These are phyloP conservation scores for Lathyrus sativus DNA, from an alignment of 306 rosid species.

Conservation along the genomic window DNA sequence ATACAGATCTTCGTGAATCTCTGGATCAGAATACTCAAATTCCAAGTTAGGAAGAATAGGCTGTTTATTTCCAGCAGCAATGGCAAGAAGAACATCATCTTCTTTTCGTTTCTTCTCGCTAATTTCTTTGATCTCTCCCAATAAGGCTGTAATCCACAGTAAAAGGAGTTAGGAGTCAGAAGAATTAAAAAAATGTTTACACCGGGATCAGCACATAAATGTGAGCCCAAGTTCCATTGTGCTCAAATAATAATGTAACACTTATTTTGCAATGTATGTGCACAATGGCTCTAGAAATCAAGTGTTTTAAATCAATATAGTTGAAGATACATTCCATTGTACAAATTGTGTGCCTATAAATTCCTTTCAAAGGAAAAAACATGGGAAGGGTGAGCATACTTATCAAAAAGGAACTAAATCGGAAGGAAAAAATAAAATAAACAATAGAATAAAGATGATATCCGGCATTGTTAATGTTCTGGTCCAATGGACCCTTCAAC, in stretches of 20 bases:
- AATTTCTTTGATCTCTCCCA: conserved; percentile 92
- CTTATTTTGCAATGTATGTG: conserved; percentile 11
- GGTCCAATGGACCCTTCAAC: neutral
- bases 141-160: conserved; percentile 63
- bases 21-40: conserved; percentile 78
- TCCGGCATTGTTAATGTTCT: neutral
- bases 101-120: conserved; percentile 93
- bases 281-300: neutral
- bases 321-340: conserved; percentile 15
- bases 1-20: conserved; percentile 87
- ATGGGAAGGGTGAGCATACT: neutral
- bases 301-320: neutral
- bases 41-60: conserved; percentile 88
- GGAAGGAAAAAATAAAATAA: neutral
- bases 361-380: conserved; percentile 4
- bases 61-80: conserved; percentile 92
- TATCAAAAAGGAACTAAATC: conserved; percentile 14
- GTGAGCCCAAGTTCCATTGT: conserved; percentile 3
- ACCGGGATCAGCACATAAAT: conserved; percentile 6
- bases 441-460: conserved; percentile 19
- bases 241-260: neutral
- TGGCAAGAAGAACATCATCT: conserved; percentile 86
- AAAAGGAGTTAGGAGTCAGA: conserved; percentile 33
- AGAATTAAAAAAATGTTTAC: neutral
- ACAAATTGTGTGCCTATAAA: conserved; percentile 18